These are phyloP conservation scores for Lasiodiplodia sp. DNA, from an alignment of 2,329 filamentous ascomycete genomes.

Conservation along the genomic window DNA sequence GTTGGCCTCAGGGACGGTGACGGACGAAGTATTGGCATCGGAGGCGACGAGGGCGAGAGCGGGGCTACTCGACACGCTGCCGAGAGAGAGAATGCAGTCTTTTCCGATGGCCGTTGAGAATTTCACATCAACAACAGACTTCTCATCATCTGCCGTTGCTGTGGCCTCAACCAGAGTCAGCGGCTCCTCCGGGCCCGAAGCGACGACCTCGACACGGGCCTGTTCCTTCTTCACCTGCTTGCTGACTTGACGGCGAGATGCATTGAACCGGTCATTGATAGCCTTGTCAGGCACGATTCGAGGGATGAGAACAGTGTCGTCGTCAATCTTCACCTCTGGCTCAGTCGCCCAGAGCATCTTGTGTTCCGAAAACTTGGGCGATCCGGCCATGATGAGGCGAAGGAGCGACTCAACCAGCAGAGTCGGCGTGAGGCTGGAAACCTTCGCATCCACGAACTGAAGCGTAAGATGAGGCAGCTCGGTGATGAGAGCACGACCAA, in stretches of 20 bases:
- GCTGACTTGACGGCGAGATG: background rate
- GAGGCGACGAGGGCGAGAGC: too few species aligned
- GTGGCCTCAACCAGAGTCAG: too few species aligned
- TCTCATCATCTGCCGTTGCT: too few species aligned
- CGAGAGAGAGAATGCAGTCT: too few species aligned
- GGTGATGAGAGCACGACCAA: slow-evolving; percentile 32
- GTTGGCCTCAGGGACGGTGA: too few species aligned
- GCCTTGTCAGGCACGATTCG: background rate
- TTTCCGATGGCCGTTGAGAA: too few species aligned
- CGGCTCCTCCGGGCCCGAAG: too few species aligned
- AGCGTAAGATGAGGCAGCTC: slow-evolving; percentile 34
- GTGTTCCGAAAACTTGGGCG: background rate
- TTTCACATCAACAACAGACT: too few species aligned
- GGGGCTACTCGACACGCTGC: too few species aligned
- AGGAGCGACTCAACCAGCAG: slow-evolving; percentile 6
- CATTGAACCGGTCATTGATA: slow-evolving; percentile 5
- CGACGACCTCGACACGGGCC: too few species aligned
- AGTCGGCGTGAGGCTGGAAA: background rate
- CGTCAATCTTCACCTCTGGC: background rate
- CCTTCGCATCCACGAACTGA: slow-evolving; percentile 36
- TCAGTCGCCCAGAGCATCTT: slow-evolving; percentile 5
- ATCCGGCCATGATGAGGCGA: background rate
- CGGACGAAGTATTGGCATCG: too few species aligned
- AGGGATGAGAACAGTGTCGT: background rate
- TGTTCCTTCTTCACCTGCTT: too few species aligned